These are phyloP conservation scores for Rhododendron kiyosumense DNA, from an alignment of 148 eudicot species.

Conservation along the genomic window DNA sequence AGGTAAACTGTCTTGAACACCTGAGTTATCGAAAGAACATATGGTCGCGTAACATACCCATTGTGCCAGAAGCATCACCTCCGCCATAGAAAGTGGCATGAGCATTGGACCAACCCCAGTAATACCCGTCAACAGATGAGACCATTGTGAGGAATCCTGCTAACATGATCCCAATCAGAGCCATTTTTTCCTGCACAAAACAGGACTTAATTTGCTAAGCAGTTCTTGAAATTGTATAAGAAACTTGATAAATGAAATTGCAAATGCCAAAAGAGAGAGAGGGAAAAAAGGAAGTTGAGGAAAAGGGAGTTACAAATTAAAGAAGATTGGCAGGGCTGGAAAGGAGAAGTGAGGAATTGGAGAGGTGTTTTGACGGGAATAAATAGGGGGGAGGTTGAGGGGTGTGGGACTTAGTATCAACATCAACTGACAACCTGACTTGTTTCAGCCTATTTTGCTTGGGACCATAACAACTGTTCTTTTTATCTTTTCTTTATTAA, in stretches of 20 bases:
- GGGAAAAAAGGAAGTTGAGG: background rate
- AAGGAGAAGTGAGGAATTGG: constrained; percentile 23
- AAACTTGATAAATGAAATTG: background rate
- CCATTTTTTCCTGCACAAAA: constrained; percentile 24
- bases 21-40: no score
- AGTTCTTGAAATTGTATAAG: background rate
- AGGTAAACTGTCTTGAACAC: no score
- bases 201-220: background rate
- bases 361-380: constrained; percentile 4
- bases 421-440: constrained; percentile 12
- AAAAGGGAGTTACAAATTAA: constrained; percentile 5
- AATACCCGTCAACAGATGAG: constrained; percentile 26
- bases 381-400: constrained; percentile 5
- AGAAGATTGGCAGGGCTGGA: background rate
- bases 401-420: background rate
- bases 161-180: constrained; percentile 12
- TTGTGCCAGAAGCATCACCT: constrained; percentile 60
- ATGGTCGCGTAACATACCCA: constrained; percentile 28
- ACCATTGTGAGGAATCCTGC: constrained; percentile 22
- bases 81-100: constrained; percentile 64
- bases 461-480: constrained; percentile 7
- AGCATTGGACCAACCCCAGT: constrained; percentile 47
- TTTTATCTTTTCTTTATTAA: background rate
- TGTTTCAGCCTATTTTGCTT: background rate
- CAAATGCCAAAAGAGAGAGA: background rate